A percentile compares a stretch with the other conserved stretches of the same genome.
phyloP scores from a whole-genome alignment of 2,329 filamentous ascomycete genomes.

The Epichloe glyceriae region DNA sequence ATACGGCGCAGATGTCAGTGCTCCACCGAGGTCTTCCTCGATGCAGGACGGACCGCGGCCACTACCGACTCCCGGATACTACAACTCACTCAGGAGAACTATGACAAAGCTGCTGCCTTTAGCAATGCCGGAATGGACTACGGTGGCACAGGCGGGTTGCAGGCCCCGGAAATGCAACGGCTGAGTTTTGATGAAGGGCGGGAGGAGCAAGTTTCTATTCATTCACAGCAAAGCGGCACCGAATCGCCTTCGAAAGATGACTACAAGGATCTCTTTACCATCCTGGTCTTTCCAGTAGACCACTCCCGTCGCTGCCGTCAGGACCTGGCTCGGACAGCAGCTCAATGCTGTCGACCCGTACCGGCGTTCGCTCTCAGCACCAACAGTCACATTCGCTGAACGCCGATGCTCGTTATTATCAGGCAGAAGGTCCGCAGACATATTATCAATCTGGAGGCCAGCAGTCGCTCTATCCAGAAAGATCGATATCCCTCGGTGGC shows the following conservation, averaged over 20 bases:
- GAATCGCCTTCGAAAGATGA: conserved; percentile 59
- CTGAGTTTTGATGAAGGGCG: conserved; percentile 79
- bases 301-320: conserved; percentile 47
- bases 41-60: conserved; percentile 33
- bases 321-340: conserved; percentile 49
- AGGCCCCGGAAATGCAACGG: conserved; percentile 59
- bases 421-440: conserved; percentile 34
- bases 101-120: conserved; percentile 28
- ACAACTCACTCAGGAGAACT: conserved; percentile 14
- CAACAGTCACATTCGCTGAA: conserved; percentile 38
- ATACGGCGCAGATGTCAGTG: conserved; percentile 36
- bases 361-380: conserved; percentile 26
- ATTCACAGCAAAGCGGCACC: conserved; percentile 43
- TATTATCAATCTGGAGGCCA: conserved; percentile 28
- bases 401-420: conserved; percentile 28
- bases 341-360: conserved; percentile 35
- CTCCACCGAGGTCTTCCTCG: conserved; percentile 24
- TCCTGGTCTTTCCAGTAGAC: conserved; percentile 59
- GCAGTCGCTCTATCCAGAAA: conserved; percentile 38
- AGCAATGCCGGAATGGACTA: conserved; percentile 67
- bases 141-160: conserved; percentile 77
- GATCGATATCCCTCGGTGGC: conserved; percentile 72
- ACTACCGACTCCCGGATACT: conserved; percentile 32
- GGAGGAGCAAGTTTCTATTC: conserved; percentile 56
- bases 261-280: conserved; percentile 91